Evolutionary conservation across 2,329 filamentous ascomycete genomes (phyloP), one percentile per base, ranked within the genome.

Genomic region (Fusarium azukiicola): DNA sequence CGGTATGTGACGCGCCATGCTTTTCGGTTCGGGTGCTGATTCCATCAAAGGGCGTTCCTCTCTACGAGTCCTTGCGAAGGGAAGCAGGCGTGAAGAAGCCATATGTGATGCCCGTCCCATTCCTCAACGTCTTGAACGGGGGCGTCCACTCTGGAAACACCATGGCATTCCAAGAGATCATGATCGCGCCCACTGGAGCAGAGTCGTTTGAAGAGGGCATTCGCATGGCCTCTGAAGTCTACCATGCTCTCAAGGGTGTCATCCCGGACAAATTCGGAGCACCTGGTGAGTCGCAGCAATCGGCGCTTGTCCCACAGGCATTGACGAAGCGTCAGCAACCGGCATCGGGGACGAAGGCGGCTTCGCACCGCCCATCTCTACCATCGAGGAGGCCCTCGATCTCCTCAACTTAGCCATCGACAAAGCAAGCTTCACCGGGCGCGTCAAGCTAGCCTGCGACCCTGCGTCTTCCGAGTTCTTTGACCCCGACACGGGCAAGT

Each of bases 331-430:
- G 7, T 12, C 17, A 66, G 61, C 61, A 46, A 66, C 61, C 7
- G 61, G 61, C n/a, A 27, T 66, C 27, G 61, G 61, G 21, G 61
- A 66, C n/a, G 61, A 66, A 36, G 61, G 61, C n/a, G 61, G 61
- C 13, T 66, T 66, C 27, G 61, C 44, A 13, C 61, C 61, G 14
- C 61, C 61, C 6, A 66, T 66, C 11, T 66, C 61, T 13, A 66
- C 44, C 3, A 12, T 66, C 4, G 61, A 66, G 8, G 61, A 66
- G 14, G 61, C 61, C 14, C 61, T 66, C 19, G 61, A 66, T 14
- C 61, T 66, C n/a, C 42, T 66, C 27, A 38, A 4, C 27, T 6
- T 12, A 2, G 61, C 61, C 61, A 66, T 66, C 12, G 61, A 49
- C 61, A 66, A 66, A 4, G 42, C 61, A 14, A 23, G 44, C 10